Conservation (phyloP, 2,329 filamentous ascomycete species). For the Monilinia vaccinii-corymbosi region DNA sequence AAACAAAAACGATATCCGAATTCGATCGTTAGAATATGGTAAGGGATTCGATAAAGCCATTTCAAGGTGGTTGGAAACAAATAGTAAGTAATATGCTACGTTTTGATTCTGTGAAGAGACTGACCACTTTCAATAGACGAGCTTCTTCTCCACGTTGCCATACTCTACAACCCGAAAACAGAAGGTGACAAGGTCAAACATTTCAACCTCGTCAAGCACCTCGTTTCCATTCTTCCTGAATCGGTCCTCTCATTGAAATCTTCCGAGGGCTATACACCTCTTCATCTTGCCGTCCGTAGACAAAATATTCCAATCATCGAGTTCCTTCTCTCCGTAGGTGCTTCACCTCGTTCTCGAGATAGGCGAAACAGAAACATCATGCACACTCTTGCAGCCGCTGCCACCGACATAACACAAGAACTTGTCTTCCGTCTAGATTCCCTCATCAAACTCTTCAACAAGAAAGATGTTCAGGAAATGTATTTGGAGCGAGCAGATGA, state of each 20-base stretch:
- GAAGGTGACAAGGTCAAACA: slow-evolving; percentile 30
- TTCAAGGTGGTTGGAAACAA: slow-evolving; percentile 49
- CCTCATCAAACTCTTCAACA: slow-evolving; percentile 50
- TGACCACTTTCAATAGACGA: slow-evolving; percentile 38
- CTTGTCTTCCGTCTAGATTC: slow-evolving; percentile 29
- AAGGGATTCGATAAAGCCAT: slow-evolving; percentile 58
- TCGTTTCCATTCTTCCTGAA: slow-evolving; percentile 53
- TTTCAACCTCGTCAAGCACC: slow-evolving; percentile 51
- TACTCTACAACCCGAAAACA: slow-evolving; percentile 35
- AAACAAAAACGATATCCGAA: slow-evolving; percentile 49
- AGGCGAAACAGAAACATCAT: slow-evolving; percentile 55
- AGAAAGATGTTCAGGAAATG: slow-evolving; percentile 45
- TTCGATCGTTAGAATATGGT: slow-evolving; percentile 51
- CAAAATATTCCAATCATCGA: slow-evolving; percentile 45
- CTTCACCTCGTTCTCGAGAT: slow-evolving; percentile 59
- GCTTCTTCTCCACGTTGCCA: slow-evolving; percentile 56
- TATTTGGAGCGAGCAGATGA: slow-evolving; percentile 49
- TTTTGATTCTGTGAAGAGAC: background rate
- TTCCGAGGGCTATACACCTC: slow-evolving; percentile 51
- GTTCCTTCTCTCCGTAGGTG: slow-evolving; percentile 56
- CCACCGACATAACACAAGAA: slow-evolving; percentile 15
- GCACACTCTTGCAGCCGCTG: slow-evolving; percentile 42
- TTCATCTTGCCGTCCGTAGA: slow-evolving; percentile 55
- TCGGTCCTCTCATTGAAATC: slow-evolving; percentile 52
- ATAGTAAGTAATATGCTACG: slow-evolving; percentile 39